Conservation (phyloP, 2,329 filamentous ascomycete genomes). For the Neofusicoccum kwambonambiense region DNA sequence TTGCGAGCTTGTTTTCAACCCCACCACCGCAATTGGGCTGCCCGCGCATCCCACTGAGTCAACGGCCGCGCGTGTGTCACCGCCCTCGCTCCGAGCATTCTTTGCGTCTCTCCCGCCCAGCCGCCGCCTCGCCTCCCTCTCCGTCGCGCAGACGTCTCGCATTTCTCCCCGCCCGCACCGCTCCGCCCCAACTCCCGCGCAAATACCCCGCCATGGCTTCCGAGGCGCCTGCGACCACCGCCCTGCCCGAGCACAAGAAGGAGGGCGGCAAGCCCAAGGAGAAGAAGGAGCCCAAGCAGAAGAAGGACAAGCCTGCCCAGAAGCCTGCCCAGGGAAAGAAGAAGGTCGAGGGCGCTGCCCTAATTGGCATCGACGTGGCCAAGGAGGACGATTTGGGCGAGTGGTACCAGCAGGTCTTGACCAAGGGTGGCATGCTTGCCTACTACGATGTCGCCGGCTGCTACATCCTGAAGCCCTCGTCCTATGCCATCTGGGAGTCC, state of each 20-base stretch:
- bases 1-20: constrained; percentile 10
- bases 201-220: constrained; percentile 17
- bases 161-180: not conserved
- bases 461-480: constrained; percentile 74
- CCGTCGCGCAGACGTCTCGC: not conserved
- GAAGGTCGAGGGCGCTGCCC: constrained; percentile 55
- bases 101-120: not conserved
- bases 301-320: constrained; percentile 20
- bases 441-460: constrained; percentile 98
- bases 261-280: constrained; percentile 18
- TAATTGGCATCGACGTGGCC: constrained; percentile 83
- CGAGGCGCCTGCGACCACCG: constrained; percentile 8
- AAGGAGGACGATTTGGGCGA: constrained; percentile 85
- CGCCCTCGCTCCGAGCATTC: constrained; percentile 2
- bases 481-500: constrained; percentile 67
- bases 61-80: constrained; percentile 11
- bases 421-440: constrained; percentile 96
- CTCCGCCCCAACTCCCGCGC: not conserved
- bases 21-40: constrained; percentile 6
- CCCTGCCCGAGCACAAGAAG: constrained; percentile 19
- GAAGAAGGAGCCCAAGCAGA: constrained; percentile 21
- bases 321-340: constrained; percentile 46
- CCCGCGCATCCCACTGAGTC: constrained; percentile 8
- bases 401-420: constrained; percentile 97
- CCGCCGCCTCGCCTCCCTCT: not conserved